Evolutionary conservation across 345 rosid species (phyloP).

Genomic region (Mercurialis annua): DNA sequence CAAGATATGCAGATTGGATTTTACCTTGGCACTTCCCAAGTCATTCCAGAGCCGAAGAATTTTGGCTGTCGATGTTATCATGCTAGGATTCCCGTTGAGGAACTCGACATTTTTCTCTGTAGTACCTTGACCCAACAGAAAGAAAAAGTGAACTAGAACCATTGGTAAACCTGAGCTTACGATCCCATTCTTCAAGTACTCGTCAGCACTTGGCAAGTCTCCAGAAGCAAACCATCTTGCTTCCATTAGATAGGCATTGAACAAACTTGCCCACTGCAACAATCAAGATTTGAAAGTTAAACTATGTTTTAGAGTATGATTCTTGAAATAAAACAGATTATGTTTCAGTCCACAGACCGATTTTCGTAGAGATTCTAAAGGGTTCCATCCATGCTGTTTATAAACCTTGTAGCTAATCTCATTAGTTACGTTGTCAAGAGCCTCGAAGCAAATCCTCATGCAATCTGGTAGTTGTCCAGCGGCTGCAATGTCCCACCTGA

Average conservation of each 20-base stretch:
- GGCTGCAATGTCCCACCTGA: constrained; percentile 41
- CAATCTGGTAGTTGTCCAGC: constrained; percentile 32
- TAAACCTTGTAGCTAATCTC: constrained; percentile 38
- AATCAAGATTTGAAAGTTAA: no score
- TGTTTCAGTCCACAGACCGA: neutral
- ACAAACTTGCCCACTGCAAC: constrained; percentile 49
- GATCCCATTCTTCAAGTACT: constrained; percentile 54
- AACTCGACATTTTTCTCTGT: constrained; percentile 29
- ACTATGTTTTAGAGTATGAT: neutral
- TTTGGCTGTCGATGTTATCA: constrained; percentile 32
- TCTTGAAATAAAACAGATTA: neutral
- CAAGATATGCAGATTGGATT: constrained; percentile 41
- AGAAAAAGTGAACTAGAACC: constrained; percentile 45
- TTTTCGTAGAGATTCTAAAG: neutral
- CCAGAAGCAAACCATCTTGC: constrained; percentile 50
- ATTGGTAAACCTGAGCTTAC: constrained; percentile 50
- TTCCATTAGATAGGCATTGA: constrained; percentile 53
- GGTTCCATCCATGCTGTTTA: constrained; percentile 31
- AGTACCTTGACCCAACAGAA: constrained; percentile 37
- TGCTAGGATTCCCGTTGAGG: constrained; percentile 32
- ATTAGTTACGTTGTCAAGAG: constrained; percentile 35
- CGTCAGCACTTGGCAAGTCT: constrained; percentile 31
- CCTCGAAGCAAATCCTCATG: constrained; percentile 44
- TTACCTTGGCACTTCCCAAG: constrained; percentile 57
- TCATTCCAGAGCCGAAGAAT: constrained; percentile 50